Evolutionary conservation across 805 yeast genomes (phyloP).

Genomic region (Middelhovenomyces tepae): DNA sequence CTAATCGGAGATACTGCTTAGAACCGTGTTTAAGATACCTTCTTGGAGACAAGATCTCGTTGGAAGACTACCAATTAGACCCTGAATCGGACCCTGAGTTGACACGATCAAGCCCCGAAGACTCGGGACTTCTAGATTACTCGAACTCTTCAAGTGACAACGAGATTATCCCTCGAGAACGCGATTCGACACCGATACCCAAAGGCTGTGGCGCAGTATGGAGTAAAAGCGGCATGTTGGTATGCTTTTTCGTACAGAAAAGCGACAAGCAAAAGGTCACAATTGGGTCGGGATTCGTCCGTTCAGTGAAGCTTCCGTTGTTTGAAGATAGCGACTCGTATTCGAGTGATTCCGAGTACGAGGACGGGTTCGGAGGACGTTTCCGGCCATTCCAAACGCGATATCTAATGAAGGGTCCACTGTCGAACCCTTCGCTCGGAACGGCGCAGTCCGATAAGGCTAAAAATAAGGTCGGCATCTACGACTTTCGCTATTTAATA

Average conservation of each 20-base stretch:
- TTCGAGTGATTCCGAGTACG: conserved; percentile 5
- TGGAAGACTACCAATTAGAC: conserved; percentile 25
- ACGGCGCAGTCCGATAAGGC: conserved; percentile 30
- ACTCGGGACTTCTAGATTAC: too few species aligned
- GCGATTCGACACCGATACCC: conserved; percentile 84
- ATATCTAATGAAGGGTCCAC: conserved; percentile 1
- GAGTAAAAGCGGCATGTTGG: conserved; percentile 68
- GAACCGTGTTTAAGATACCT: conserved; percentile 72
- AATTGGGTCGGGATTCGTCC: neutral
- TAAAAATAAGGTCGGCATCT: conserved; percentile 51
- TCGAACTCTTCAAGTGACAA: conserved; percentile 1
- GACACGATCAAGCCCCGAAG: too few species aligned
- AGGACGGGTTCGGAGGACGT: conserved; percentile 2
- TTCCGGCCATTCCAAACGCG: too few species aligned
- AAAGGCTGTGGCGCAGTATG: conserved; percentile 90
- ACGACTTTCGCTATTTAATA: conserved; percentile 59
- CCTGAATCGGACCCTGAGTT: conserved; percentile 21
- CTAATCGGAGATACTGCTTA: conserved; percentile 55
- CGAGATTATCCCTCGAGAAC: conserved; percentile 19
- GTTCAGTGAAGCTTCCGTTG: too few species aligned
- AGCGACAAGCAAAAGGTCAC: conserved; percentile 31
- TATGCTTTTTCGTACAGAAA: conserved; percentile 66
- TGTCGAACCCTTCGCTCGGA: neutral
- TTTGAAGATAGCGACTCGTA: conserved; percentile 10
- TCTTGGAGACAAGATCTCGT: conserved; percentile 53